Conservation (phyloP, 2,329 filamentous ascomycete species). For the Fusarium brevicatenulatum region DNA sequence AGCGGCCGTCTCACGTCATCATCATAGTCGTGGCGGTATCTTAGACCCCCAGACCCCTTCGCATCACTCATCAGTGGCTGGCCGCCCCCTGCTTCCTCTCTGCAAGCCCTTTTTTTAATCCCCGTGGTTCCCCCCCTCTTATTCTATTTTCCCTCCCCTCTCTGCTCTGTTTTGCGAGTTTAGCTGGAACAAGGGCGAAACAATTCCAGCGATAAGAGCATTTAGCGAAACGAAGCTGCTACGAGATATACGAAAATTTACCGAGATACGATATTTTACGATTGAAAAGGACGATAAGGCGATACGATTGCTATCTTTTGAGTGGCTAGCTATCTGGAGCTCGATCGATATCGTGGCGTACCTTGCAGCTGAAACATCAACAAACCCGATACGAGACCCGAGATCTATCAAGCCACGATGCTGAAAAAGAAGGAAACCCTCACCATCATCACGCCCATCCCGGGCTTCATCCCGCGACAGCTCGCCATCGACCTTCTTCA, state of each 20-base stretch:
- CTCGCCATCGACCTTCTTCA: slow-evolving; percentile 78
- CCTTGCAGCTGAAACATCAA: slow-evolving; percentile 30
- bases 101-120: slow-evolving; percentile 14
- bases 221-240: neutral
- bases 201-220: slow-evolving; percentile 5
- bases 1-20: slow-evolving; percentile 41
- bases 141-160: neutral
- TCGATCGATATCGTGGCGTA: slow-evolving; percentile 7
- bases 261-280: slow-evolving; percentile 3
- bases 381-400: slow-evolving; percentile 8
- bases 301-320: no score
- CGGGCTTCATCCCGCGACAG: slow-evolving; percentile 75
- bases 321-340: neutral
- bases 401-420: slow-evolving; percentile 51
- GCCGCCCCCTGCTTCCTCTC: neutral
- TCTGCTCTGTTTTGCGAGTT: neutral
- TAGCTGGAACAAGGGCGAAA: slow-evolving; percentile 5
- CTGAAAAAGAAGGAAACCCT: slow-evolving; percentile 72
- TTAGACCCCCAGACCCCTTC: slow-evolving; percentile 1
- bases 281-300: neutral
- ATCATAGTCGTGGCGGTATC: slow-evolving; percentile 30
- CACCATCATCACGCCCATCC: slow-evolving; percentile 76
- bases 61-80: slow-evolving; percentile 14
- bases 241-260: neutral
- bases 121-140: neutral